Percentiles rank a stretch among this genome's conserved stretches.
Conservation (phyloP, 768 basidiomycete species). For the Hygrophorus pudorinus region DNA sequence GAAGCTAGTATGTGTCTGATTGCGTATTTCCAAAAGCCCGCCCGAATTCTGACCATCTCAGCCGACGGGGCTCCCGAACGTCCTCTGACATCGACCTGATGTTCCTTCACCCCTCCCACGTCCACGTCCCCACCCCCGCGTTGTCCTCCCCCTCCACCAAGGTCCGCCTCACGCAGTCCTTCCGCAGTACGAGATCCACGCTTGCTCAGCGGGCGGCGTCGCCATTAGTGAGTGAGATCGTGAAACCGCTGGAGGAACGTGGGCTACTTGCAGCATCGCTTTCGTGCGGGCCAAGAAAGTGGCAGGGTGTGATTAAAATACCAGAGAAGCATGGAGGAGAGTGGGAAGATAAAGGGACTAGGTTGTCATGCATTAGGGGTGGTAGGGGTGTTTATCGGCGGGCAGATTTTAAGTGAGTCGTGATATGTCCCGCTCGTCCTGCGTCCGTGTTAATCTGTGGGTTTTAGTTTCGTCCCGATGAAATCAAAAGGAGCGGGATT, state of each 20-base stretch:
- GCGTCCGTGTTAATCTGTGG: neutral
- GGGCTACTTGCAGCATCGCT: slow-evolving; percentile 36
- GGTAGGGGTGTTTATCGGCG: slow-evolving; percentile 28
- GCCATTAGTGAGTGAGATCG: neutral
- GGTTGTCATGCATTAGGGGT: slow-evolving; percentile 17
- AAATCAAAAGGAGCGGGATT: slow-evolving; percentile 43
- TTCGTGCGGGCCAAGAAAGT: slow-evolving; percentile 22
- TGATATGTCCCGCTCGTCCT: slow-evolving; percentile 7
- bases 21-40: neutral
- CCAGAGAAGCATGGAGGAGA: slow-evolving; percentile 23
- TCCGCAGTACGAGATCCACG: slow-evolving; percentile 6
- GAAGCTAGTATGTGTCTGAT: slow-evolving; percentile 40
- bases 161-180: slow-evolving; percentile 1
- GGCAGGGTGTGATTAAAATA: slow-evolving; percentile 44
- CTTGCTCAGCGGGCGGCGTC: neutral
- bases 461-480: slow-evolving; percentile 31
- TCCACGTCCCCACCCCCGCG: slow-evolving; percentile 30
- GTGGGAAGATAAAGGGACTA: slow-evolving; percentile 15
- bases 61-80: slow-evolving; percentile 35
- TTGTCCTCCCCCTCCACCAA: slow-evolving; percentile 11
- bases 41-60: slow-evolving; percentile 11
- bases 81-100: slow-evolving; percentile 32
- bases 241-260: neutral
- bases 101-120: slow-evolving; percentile 34
- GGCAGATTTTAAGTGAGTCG: slow-evolving; percentile 28